A percentile compares a stretch with the other conserved stretches of the same genome.
Evolutionary conservation across 2,329 filamentous ascomycete species (phyloP).

Genomic region (Fusarium sp.): DNA sequence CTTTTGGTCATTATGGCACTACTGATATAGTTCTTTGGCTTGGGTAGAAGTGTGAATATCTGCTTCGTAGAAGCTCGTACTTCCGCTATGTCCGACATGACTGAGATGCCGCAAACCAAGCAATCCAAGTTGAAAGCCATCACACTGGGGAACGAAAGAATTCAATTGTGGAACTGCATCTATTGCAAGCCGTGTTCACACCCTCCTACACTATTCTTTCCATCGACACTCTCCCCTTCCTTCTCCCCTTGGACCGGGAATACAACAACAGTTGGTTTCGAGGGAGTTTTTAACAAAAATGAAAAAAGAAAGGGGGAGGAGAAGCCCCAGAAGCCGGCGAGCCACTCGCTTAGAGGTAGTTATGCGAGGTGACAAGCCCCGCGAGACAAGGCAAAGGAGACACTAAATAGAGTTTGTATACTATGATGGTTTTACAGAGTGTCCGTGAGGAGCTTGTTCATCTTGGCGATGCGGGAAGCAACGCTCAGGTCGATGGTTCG

Average conservation of each 20-base stretch:
- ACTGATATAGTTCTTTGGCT: neutral
- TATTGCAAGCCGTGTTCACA: constrained; percentile 50
- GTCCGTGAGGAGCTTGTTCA: constrained; percentile 99
- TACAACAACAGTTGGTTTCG: constrained; percentile 32
- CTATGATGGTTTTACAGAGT: constrained; percentile 79
- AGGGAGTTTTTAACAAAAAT: constrained; percentile 28
- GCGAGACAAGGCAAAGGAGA: constrained; percentile 43
- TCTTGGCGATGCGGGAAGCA: constrained; percentile 92
- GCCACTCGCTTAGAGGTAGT: constrained; percentile 19
- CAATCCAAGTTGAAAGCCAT: constrained; percentile 5
- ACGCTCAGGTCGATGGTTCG: constrained; percentile 98
- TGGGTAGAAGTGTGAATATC: neutral
- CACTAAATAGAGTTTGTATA: constrained; percentile 48
- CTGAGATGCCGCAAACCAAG: neutral
- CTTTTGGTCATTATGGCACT: neutral
- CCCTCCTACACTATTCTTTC: constrained; percentile 52
- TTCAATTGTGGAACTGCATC: constrained; percentile 45
- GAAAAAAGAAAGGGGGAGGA: constrained; percentile 29
- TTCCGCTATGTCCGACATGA: constrained; percentile 13
- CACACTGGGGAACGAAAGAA: constrained; percentile 22
- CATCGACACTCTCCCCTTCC: constrained; percentile 45
- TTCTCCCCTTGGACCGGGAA: constrained; percentile 34
- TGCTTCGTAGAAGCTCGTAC: constrained; percentile 4
- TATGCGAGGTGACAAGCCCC: constrained; percentile 25
- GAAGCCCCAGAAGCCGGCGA: constrained; percentile 35